These are phyloP conservation scores for Aspergillus amoenus DNA, from an alignment of 2,329 filamentous ascomycete species.

Conservation along the genomic window DNA sequence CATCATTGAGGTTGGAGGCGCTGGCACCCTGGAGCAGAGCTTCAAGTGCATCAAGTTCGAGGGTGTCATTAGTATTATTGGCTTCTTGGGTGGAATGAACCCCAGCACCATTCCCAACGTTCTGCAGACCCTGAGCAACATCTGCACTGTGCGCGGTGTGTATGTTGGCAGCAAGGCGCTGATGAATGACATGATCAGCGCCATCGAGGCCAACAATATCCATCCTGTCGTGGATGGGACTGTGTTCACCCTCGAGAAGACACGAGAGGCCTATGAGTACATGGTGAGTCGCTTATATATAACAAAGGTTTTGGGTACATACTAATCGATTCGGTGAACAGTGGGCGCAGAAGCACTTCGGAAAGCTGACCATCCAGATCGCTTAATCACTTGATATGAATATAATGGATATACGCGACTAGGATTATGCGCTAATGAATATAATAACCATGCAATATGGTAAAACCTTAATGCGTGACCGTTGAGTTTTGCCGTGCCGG, in stretches of 20 bases:
- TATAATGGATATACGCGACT: background rate
- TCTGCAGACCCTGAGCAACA: conserved; percentile 50
- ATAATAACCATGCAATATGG: background rate
- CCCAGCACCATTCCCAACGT: conserved; percentile 51
- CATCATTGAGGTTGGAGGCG: conserved; percentile 66
- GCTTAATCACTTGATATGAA: conserved; percentile 19
- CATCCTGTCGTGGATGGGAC: conserved; percentile 60
- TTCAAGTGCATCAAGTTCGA: conserved; percentile 56
- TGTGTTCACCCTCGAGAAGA: conserved; percentile 54
- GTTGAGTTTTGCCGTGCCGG: too few species aligned
- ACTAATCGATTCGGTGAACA: conserved; percentile 23
- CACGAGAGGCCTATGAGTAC: conserved; percentile 56
- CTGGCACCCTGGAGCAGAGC: conserved; percentile 58
- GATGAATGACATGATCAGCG: conserved; percentile 60
- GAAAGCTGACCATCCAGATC: conserved; percentile 54
- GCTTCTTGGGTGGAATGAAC: conserved; percentile 54
- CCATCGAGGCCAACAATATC: conserved; percentile 60
- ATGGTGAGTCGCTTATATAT: conserved; percentile 40
- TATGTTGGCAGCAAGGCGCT: conserved; percentile 56
- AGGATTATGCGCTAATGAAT: background rate
- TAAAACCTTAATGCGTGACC: background rate
- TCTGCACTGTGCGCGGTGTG: conserved; percentile 59
- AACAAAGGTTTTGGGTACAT: background rate
- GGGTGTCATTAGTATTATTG: conserved; percentile 57
- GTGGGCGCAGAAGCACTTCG: conserved; percentile 56